A percentile compares a stretch with the other conserved stretches of the same genome.
These are phyloP conservation scores for Hibiscus syriacus DNA, from an alignment of 345 rosid species.

Conservation along the genomic window DNA sequence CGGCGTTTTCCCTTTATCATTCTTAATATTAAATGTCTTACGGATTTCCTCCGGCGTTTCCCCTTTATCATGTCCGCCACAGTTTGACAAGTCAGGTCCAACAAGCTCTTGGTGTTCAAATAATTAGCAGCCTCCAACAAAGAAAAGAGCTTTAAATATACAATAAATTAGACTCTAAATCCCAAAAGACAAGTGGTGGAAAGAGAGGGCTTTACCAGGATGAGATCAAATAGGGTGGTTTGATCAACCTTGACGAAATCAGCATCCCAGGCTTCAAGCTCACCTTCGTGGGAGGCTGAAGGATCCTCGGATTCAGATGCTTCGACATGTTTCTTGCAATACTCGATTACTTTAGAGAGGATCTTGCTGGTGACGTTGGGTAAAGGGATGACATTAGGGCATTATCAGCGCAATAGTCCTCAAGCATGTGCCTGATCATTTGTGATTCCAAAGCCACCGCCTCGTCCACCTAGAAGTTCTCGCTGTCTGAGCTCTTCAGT, in stretches of 20 bases:
- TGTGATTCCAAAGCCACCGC: conserved; percentile 51
- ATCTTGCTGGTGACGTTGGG: conserved; percentile 63
- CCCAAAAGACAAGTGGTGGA: not conserved
- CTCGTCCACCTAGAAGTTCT: conserved; percentile 55
- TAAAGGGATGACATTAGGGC: conserved; percentile 61
- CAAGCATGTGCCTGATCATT: conserved; percentile 67
- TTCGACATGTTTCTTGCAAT: conserved; percentile 66
- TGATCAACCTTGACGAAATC: conserved; percentile 62
- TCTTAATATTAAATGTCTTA: no score
- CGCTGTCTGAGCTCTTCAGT: conserved; percentile 54
- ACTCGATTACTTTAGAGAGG: conserved; percentile 67
- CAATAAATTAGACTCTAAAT: not conserved
- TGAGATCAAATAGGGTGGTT: conserved; percentile 54
- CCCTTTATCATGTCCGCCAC: conserved; percentile 69
- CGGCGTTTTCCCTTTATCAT: no score
- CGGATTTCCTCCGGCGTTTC: no score
- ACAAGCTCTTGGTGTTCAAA: conserved; percentile 53
- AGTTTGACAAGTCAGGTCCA: conserved; percentile 64
- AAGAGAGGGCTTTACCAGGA: conserved; percentile 30
- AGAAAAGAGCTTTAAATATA: not conserved
- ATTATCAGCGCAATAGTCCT: conserved; percentile 43
- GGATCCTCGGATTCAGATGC: conserved; percentile 24
- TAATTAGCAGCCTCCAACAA: conserved; percentile 61
- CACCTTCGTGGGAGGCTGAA: conserved; percentile 22
- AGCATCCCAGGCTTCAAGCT: conserved; percentile 45